Conservation (phyloP, 2,329 filamentous ascomycete genomes). For the Fragosphaeria purpurea region DNA sequence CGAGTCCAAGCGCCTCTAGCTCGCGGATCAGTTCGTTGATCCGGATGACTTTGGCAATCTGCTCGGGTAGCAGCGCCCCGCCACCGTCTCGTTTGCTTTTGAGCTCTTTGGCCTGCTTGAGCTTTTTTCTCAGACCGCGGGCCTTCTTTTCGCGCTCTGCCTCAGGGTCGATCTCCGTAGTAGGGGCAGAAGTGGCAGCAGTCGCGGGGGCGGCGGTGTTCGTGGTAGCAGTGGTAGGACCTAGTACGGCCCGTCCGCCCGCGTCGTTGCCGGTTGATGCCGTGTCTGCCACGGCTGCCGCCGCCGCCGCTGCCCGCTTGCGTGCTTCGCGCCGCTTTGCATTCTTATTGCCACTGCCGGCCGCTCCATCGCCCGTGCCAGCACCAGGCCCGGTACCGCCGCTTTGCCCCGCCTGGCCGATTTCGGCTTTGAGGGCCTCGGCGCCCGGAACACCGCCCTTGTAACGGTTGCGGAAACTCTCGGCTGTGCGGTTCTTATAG, state of each 20-base stretch:
- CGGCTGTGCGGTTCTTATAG: conserved; percentile 87
- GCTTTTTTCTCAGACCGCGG: conserved; percentile 83
- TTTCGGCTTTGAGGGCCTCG: conserved; percentile 24
- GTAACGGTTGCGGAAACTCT: conserved; percentile 69
- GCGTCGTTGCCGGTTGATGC: background rate
- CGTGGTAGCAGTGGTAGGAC: conserved; percentile 52
- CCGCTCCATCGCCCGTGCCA: background rate
- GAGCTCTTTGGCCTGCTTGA: conserved; percentile 85
- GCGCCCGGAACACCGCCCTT: conserved; percentile 67
- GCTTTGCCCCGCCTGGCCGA: background rate
- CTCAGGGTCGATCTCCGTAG: conserved; percentile 30
- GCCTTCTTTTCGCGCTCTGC: conserved; percentile 87
- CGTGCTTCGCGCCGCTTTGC: conserved; percentile 69
- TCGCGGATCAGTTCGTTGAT: conserved; percentile 90
- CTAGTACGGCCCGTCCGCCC: conserved; percentile 29
- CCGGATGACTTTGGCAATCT: conserved; percentile 95
- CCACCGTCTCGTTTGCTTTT: conserved; percentile 86
- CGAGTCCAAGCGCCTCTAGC: conserved; percentile 74
- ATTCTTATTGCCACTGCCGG: conserved; percentile 64
- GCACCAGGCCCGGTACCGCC: background rate
- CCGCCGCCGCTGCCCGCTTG: conserved; percentile 15
- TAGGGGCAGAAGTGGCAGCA: conserved; percentile 11
- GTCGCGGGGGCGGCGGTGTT: conserved; percentile 34
- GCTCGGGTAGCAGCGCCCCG: conserved; percentile 75
- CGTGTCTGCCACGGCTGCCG: background rate